Conservation (phyloP, 2,329 filamentous ascomycete species). For the Lasiodiplodia citricola region DNA sequence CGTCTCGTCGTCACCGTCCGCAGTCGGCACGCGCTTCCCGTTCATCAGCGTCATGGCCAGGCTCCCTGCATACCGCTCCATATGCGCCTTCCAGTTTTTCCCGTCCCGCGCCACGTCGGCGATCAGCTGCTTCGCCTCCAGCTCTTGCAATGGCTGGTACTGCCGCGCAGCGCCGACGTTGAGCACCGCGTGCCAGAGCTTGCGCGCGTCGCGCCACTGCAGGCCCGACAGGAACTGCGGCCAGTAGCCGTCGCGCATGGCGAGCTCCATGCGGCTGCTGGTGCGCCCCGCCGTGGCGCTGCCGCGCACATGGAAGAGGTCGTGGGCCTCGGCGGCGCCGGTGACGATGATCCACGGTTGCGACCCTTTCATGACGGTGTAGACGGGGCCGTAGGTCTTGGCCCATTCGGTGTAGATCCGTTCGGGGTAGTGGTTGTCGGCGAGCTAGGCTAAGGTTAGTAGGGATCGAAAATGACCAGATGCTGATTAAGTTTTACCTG, state of each 20-base stretch:
- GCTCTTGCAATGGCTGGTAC: constrained; percentile 24
- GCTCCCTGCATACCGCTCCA: neutral
- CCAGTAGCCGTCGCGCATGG: neutral
- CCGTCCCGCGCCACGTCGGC: neutral
- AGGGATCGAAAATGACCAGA: no score
- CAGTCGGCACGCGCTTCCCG: neutral
- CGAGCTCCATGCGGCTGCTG: constrained; percentile 1
- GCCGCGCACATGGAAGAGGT: constrained; percentile 7
- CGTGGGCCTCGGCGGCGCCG: constrained; percentile 1
- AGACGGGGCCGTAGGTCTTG: constrained; percentile 58
- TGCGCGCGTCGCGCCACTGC: constrained; percentile 23
- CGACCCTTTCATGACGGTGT: constrained; percentile 57
- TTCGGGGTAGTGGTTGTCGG: constrained; percentile 37
- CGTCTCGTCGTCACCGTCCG: neutral
- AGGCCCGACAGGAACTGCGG: constrained; percentile 3
- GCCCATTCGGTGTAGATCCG: constrained; percentile 59
- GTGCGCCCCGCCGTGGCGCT: neutral
- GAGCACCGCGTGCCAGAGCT: constrained; percentile 25
- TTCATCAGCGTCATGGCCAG: constrained; percentile 17
- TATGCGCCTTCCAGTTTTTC: neutral
- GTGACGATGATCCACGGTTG: constrained; percentile 6
- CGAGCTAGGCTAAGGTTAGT: neutral
- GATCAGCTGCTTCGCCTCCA: constrained; percentile 21
- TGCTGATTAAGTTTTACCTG: constrained; percentile 32
- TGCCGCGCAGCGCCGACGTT: constrained; percentile 21